phyloP scores from a whole-genome alignment of 345 rosid species.

The Boechera retrofracta region DNA sequence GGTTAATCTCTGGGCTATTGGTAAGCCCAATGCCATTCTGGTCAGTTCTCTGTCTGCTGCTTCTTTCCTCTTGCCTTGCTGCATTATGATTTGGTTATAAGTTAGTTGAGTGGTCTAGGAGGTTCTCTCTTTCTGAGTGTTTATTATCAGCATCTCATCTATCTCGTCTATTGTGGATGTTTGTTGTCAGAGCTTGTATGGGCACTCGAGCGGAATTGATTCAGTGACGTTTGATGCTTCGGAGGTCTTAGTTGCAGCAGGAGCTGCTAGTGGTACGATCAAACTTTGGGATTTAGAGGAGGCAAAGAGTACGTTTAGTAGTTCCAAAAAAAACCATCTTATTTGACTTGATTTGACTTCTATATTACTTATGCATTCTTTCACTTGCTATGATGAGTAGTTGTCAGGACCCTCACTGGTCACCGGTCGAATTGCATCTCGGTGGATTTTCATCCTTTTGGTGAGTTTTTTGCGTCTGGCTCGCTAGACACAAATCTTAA shows the following conservation, averaged over 20 bases:
- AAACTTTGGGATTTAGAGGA: constrained; percentile 99
- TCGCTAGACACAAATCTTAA: constrained; percentile 96
- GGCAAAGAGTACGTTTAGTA: constrained; percentile 83
- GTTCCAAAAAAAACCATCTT: constrained; percentile 6
- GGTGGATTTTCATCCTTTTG: constrained; percentile 97
- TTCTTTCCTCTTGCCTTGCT: constrained; percentile 23
- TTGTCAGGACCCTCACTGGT: constrained; percentile 93
- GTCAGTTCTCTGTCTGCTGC: constrained; percentile 62
- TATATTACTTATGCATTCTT: constrained; percentile 26
- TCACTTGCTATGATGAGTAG: constrained; percentile 49
- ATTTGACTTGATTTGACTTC: background rate
- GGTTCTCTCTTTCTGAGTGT: background rate
- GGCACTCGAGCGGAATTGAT: constrained; percentile 95
- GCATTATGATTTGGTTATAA: constrained; percentile 5
- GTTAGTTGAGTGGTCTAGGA: constrained; percentile 1
- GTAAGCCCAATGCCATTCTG: constrained; percentile 98
- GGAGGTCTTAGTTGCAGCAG: constrained; percentile 93
- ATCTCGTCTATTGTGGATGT: constrained; percentile 25
- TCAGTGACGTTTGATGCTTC: constrained; percentile 97
- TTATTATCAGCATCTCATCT: constrained; percentile 9
- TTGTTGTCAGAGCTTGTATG: constrained; percentile 83
- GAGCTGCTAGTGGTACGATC: constrained; percentile 96
- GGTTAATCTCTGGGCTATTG: constrained; percentile 99
- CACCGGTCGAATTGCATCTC: constrained; percentile 98
- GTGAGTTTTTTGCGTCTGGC: constrained; percentile 98